A percentile compares a stretch with the other conserved stretches of the same genome.
Conservation (phyloP, 78 protist species). For the Isochrysis galbana region DNA sequence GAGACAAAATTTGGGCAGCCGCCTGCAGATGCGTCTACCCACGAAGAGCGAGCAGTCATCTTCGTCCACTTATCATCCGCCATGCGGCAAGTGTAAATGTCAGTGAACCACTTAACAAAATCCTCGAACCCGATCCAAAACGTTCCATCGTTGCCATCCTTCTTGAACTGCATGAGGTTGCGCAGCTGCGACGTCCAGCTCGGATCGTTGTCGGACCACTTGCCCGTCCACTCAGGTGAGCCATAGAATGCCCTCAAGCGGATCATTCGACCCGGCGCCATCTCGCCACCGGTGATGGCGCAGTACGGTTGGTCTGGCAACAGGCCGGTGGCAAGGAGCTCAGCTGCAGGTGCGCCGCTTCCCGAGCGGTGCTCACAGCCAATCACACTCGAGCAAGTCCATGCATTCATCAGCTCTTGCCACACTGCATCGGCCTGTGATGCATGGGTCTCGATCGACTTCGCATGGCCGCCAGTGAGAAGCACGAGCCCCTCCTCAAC, state of each 20-base stretch:
- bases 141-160: background rate
- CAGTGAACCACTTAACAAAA: background rate
- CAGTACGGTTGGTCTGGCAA: background rate
- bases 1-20: background rate
- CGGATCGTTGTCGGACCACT: background rate
- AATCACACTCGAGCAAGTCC: too few species aligned
- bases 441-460: too few species aligned
- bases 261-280: background rate
- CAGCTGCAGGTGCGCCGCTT: too few species aligned
- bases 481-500: too few species aligned
- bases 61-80: background rate
- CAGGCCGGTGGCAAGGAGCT: background rate
- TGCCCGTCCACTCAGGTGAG: background rate
- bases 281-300: background rate
- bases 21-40: background rate
- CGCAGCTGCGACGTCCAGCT: background rate
- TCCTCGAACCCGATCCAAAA: constrained; percentile 1
- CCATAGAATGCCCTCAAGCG: background rate
- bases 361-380: too few species aligned
- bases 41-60: background rate
- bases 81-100: background rate
- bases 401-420: too few species aligned
- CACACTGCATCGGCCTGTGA: too few species aligned
- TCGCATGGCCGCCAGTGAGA: too few species aligned
- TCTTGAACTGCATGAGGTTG: background rate